Evolutionary conservation across 2,329 filamentous ascomycete species (phyloP).

Genomic region (Hymenoscyphus albidus): DNA sequence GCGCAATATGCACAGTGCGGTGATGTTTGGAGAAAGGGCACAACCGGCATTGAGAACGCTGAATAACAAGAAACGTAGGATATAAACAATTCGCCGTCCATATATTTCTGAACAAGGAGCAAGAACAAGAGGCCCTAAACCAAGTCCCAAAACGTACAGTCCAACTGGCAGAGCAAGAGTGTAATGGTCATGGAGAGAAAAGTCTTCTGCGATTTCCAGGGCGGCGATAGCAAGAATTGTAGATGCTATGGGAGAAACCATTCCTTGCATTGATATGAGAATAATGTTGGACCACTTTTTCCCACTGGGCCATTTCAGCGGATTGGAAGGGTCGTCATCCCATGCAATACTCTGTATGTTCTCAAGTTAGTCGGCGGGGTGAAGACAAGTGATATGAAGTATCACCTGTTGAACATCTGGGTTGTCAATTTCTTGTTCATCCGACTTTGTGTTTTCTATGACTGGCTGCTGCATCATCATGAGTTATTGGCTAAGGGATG

Average conservation of each 20-base stretch:
- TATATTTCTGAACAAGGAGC: background rate
- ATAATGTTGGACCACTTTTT: background rate
- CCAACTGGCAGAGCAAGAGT: background rate
- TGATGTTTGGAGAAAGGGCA: background rate
- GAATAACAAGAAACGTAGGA: background rate
- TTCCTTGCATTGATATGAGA: background rate
- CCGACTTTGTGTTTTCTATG: background rate
- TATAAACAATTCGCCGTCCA: background rate
- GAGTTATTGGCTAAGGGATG: too few species aligned
- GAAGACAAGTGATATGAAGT: background rate
- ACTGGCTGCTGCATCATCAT: too few species aligned
- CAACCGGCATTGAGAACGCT: background rate
- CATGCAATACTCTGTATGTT: background rate
- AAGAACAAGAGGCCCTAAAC: background rate
- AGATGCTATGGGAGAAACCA: background rate
- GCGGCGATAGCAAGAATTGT: background rate
- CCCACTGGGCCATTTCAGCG: background rate
- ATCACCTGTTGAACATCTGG: background rate
- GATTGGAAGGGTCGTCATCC: conserved; percentile 1
- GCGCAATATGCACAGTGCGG: background rate
- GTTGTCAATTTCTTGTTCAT: background rate
- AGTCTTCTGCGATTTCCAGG: background rate
- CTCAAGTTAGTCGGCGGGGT: background rate
- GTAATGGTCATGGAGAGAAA: background rate
- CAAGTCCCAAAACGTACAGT: background rate